These are phyloP conservation scores for Phaeosphaeria sp. DNA, from an alignment of 2,329 filamentous ascomycete genomes.

Conservation along the genomic window DNA sequence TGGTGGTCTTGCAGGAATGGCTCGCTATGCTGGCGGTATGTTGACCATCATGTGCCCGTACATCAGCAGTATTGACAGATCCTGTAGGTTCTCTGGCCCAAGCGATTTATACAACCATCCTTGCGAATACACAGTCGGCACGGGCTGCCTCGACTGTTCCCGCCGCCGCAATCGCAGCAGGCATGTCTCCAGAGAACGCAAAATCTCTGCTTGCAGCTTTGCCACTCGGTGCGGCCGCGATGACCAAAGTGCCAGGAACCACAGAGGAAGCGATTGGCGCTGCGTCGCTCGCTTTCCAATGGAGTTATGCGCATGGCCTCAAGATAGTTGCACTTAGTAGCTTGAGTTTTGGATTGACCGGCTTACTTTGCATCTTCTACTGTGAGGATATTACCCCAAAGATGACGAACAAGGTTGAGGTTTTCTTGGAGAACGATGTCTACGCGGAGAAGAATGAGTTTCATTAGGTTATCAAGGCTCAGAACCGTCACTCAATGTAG, in stretches of 20 bases:
- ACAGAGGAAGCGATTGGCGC: slow-evolving; percentile 21
- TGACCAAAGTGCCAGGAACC: slow-evolving; percentile 24
- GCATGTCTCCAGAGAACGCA: slow-evolving; percentile 27
- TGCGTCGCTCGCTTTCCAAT: slow-evolving; percentile 26
- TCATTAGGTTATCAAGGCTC: slow-evolving; percentile 11
- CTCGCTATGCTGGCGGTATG: slow-evolving; percentile 25
- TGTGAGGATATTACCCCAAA: slow-evolving; percentile 32
- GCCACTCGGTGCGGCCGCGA: slow-evolving; percentile 27
- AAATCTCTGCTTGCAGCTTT: slow-evolving; percentile 28
- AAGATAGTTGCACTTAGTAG: slow-evolving; percentile 28
- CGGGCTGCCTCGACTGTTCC: slow-evolving; percentile 23
- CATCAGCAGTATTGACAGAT: neutral
- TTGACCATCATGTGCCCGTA: neutral
- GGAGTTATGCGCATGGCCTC: slow-evolving; percentile 30
- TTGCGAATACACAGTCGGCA: slow-evolving; percentile 43
- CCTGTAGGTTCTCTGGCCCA: slow-evolving; percentile 24
- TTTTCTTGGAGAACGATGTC: slow-evolving; percentile 35
- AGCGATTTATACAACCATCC: slow-evolving; percentile 51
- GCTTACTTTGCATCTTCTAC: slow-evolving; percentile 24
- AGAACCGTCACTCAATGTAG: neutral
- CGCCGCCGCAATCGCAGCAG: slow-evolving; percentile 26
- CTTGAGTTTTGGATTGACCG: slow-evolving; percentile 28
- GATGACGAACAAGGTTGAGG: slow-evolving; percentile 36
- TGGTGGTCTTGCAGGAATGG: slow-evolving; percentile 44
- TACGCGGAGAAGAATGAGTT: slow-evolving; percentile 34